Evolutionary conservation across 1,284 basidiomycete species (phyloP).

Genomic region (Cryptococcus jaspeensis): DNA sequence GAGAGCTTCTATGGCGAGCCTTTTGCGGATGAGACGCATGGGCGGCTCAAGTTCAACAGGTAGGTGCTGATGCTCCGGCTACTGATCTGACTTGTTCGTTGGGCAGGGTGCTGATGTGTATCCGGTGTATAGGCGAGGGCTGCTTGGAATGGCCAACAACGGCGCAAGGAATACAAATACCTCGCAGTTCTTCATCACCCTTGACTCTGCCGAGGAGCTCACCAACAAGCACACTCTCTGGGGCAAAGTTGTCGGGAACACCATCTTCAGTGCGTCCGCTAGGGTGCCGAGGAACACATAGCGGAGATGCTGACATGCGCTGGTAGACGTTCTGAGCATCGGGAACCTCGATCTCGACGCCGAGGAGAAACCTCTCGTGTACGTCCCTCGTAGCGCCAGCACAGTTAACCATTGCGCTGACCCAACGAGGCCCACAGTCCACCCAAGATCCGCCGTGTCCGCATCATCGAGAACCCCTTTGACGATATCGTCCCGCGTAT

Average conservation of each 20-base stretch:
- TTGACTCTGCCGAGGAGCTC: conserved; percentile 82
- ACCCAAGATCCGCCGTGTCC: conserved; percentile 79
- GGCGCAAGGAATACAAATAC: conserved; percentile 80
- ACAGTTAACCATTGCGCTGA: background rate
- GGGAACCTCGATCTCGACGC: conserved; percentile 82
- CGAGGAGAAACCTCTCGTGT: conserved; percentile 83
- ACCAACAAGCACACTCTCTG: conserved; percentile 87
- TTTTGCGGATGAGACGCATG: conserved; percentile 92
- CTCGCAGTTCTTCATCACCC: conserved; percentile 87
- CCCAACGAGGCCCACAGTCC: conserved; percentile 58
- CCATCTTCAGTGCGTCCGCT: conserved; percentile 73
- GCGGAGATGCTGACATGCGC: conserved; percentile 6
- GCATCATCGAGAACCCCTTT: conserved; percentile 89
- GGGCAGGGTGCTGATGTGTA: conserved; percentile 56
- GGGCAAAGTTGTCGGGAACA: conserved; percentile 63
- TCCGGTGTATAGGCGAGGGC: conserved; percentile 63
- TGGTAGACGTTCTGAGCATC: conserved; percentile 79
- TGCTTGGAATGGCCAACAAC: conserved; percentile 92
- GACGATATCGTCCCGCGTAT: conserved; percentile 94
- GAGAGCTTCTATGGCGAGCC: conserved; percentile 90
- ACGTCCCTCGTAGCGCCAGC: conserved; percentile 43
- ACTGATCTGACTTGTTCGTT: background rate
- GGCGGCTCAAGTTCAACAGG: conserved; percentile 63
- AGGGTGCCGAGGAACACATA: background rate
- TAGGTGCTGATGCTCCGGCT: conserved; percentile 12